Conservation (phyloP, 257 asterid genomes). For the Euphrasia confusa region DNA sequence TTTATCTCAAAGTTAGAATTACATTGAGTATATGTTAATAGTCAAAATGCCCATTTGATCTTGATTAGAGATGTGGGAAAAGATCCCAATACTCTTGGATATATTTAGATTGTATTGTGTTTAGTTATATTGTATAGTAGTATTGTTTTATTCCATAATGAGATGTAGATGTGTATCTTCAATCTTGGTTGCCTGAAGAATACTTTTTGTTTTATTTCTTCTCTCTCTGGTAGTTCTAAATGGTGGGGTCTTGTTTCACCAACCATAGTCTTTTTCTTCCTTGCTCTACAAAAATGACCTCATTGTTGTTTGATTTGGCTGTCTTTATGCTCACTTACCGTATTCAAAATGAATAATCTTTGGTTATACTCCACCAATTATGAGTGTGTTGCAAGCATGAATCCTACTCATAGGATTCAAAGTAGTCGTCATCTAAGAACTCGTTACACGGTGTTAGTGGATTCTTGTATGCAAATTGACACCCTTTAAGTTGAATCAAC, state of each 20-base stretch:
- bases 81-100: slow-evolving; percentile 14
- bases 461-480: too few species aligned
- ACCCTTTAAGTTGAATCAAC: too few species aligned
- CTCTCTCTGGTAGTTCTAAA: slow-evolving; percentile 36
- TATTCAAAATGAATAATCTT: slow-evolving; percentile 25
- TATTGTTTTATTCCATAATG: slow-evolving; percentile 9
- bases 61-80: slow-evolving; percentile 18
- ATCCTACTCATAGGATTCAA: not conserved
- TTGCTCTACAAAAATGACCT: slow-evolving; percentile 2
- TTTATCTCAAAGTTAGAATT: slow-evolving; percentile 46
- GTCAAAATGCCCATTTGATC: slow-evolving; percentile 27
- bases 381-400: slow-evolving; percentile 31
- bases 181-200: slow-evolving; percentile 3
- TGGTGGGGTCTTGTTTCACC: slow-evolving; percentile 45
- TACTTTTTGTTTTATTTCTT: not conserved
- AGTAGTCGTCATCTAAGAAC: not conserved
- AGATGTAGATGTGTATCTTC: slow-evolving; percentile 2
- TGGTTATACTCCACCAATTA: slow-evolving; percentile 32
- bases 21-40: slow-evolving; percentile 23
- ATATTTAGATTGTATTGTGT: slow-evolving; percentile 16
- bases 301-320: slow-evolving; percentile 11
- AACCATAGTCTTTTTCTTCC: slow-evolving; percentile 14
- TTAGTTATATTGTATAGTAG: not conserved
- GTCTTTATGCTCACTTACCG: slow-evolving; percentile 1
- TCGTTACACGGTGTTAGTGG: too few species aligned